Evolutionary conservation across 2,329 filamentous ascomycete genomes (phyloP).

Genomic region (Colletotrichum eremochloae): DNA sequence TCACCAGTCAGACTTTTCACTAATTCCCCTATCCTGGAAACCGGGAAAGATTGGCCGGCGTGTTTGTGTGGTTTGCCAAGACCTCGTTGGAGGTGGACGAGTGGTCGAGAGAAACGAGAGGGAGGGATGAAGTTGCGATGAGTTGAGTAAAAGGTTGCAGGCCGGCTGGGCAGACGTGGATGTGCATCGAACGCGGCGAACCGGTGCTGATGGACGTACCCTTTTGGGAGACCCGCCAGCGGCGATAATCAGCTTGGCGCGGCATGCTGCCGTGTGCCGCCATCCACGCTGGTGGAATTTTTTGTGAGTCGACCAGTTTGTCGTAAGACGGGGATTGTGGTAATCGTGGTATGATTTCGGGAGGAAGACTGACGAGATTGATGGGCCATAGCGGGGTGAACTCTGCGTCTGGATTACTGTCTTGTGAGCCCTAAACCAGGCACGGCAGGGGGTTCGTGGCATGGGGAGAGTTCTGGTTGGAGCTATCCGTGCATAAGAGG

Average conservation of each 20-base stretch:
- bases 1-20: constrained; percentile 17
- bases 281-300: constrained; percentile 32
- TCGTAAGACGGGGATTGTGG: constrained; percentile 17
- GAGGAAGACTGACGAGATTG: neutral
- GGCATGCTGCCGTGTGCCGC: constrained; percentile 20
- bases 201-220: constrained; percentile 16
- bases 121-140: constrained; percentile 32
- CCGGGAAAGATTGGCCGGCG: constrained; percentile 21
- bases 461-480: neutral
- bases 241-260: constrained; percentile 39
- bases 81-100: constrained; percentile 27
- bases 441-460: constrained; percentile 1
- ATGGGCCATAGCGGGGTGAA: constrained; percentile 12
- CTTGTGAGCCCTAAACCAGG: constrained; percentile 10
- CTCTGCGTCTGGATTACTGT: neutral
- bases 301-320: constrained; percentile 8
- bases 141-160: constrained; percentile 17
- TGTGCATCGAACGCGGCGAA: constrained; percentile 24
- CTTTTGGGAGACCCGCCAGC: constrained; percentile 5
- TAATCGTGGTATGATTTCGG: constrained; percentile 31
- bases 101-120: constrained; percentile 27
- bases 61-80: constrained; percentile 36
- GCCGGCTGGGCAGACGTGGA: constrained; percentile 41
- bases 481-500: neutral
- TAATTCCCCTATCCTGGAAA: constrained; percentile 10